Evolutionary conservation across 2,329 filamentous ascomycete genomes (phyloP).

Genomic region (Cladobotryum protrusum): DNA sequence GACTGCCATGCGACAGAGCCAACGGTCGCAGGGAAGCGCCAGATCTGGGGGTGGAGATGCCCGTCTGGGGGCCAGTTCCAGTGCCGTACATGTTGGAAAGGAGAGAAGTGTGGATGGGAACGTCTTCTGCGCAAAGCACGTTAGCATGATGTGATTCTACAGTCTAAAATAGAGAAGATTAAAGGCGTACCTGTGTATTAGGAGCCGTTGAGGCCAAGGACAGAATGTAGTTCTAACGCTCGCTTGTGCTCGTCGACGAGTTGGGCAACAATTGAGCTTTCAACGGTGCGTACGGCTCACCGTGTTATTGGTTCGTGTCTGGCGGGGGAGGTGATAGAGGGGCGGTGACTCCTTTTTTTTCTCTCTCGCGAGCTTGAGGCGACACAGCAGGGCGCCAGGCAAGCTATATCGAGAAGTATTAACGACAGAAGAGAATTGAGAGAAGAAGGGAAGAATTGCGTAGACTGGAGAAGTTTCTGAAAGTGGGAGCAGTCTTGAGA

Average conservation of each 20-base stretch:
- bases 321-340: too few relatives aligned
- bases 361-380: slow-evolving; percentile 14
- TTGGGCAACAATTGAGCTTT: not conserved
- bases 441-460: slow-evolving; percentile 11
- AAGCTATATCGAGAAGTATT: slow-evolving; percentile 15
- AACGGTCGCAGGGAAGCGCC: slow-evolving; percentile 88
- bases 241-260: not conserved
- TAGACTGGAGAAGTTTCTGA: slow-evolving; percentile 7
- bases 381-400: slow-evolving; percentile 24
- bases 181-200: slow-evolving; percentile 1
- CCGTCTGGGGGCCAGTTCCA: slow-evolving; percentile 80
- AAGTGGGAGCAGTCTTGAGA: slow-evolving; percentile 10
- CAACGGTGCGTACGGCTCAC: slow-evolving; percentile 12
- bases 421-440: slow-evolving; percentile 5
- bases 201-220: slow-evolving; percentile 3
- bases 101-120: slow-evolving; percentile 17
- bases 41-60: slow-evolving; percentile 92
- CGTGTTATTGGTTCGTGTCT: too few relatives aligned
- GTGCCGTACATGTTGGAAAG: slow-evolving; percentile 73
- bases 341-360: too few relatives aligned
- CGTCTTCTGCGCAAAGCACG: too few relatives aligned
- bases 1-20: slow-evolving; percentile 83
- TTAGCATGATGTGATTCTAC: too few relatives aligned
- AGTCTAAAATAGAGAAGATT: not conserved
- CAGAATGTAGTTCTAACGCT: slow-evolving; percentile 2